Conservation (phyloP, 345 rosid species). For the Populus alba region DNA sequence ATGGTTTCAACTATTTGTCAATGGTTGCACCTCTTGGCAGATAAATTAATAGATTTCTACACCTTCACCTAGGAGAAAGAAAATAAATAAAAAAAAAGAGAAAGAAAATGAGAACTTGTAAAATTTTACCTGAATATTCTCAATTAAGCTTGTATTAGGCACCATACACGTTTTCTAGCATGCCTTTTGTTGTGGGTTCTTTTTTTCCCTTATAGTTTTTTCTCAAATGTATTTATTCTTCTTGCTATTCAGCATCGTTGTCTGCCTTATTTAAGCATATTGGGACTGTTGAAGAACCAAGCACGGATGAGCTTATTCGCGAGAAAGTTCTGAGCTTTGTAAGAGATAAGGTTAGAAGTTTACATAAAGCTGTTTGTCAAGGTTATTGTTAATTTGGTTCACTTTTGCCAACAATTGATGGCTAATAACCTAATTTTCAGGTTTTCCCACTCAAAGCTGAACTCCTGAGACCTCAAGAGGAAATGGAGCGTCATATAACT, state of each 20-base stretch:
- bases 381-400: neutral
- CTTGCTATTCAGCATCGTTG: constrained; percentile 62
- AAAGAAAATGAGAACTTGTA: neutral
- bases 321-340: constrained; percentile 82
- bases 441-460: constrained; percentile 86
- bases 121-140: neutral
- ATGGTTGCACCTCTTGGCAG: neutral
- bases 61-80: neutral
- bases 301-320: constrained; percentile 67
- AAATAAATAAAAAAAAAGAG: neutral
- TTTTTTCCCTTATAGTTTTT: neutral
- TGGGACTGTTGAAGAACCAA: constrained; percentile 68
- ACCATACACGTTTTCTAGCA: neutral
- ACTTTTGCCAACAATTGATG: constrained; percentile 5
- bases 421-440: constrained; percentile 38
- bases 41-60: neutral
- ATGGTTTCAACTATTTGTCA: neutral
- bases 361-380: neutral
- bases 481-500: constrained; percentile 93
- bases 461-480: constrained; percentile 91
- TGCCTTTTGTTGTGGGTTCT: neutral
- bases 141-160: neutral
- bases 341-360: constrained; percentile 71
- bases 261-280: constrained; percentile 83
- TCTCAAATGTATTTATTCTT: constrained; percentile 6